Conservation (phyloP, 257 asterid genomes). For the Gentiana dahurica region DNA sequence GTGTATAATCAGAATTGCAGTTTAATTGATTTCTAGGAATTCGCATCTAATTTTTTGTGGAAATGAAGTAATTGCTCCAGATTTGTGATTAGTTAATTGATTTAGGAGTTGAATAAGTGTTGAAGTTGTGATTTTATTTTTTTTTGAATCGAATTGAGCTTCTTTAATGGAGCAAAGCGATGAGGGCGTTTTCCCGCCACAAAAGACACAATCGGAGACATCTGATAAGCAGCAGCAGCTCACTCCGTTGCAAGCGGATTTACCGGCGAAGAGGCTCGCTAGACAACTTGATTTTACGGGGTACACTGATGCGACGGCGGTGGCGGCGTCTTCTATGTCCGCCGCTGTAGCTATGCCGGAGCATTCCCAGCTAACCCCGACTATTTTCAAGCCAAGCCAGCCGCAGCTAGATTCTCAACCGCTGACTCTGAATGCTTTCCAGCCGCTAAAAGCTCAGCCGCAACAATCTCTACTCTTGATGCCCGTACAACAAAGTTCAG, state of each 20-base stretch:
- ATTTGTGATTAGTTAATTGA: conserved; percentile 2
- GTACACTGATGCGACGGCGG: conserved; percentile 30
- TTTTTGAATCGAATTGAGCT: conserved; percentile 1
- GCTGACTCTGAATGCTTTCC: conserved; percentile 16
- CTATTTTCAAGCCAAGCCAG: conserved; percentile 20
- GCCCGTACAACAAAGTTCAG: conserved; percentile 42
- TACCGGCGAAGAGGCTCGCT: conserved; percentile 79
- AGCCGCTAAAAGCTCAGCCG: conserved; percentile 19
- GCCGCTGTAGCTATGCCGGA: conserved; percentile 16
- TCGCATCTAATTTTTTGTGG: conserved; percentile 6
- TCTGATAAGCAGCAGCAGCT: conserved; percentile 32
- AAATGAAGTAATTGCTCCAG: conserved; percentile 14
- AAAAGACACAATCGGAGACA: conserved; percentile 42
- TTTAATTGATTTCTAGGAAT: conserved; percentile 14
- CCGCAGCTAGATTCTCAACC: conserved; percentile 11
- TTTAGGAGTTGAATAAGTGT: not conserved
- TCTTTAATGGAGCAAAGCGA: conserved; percentile 67
- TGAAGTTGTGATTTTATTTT: not conserved
- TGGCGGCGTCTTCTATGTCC: conserved; percentile 9
- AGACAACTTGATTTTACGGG: conserved; percentile 96
- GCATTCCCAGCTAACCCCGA: conserved; percentile 16
- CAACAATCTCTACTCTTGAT: conserved; percentile 26
- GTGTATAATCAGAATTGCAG: conserved; percentile 8
- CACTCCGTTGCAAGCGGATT: conserved; percentile 19
- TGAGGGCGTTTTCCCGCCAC: conserved; percentile 72